phyloP scores from a whole-genome alignment of 2,329 filamentous ascomycete genomes.

The Escovopsis sp. region DNA sequence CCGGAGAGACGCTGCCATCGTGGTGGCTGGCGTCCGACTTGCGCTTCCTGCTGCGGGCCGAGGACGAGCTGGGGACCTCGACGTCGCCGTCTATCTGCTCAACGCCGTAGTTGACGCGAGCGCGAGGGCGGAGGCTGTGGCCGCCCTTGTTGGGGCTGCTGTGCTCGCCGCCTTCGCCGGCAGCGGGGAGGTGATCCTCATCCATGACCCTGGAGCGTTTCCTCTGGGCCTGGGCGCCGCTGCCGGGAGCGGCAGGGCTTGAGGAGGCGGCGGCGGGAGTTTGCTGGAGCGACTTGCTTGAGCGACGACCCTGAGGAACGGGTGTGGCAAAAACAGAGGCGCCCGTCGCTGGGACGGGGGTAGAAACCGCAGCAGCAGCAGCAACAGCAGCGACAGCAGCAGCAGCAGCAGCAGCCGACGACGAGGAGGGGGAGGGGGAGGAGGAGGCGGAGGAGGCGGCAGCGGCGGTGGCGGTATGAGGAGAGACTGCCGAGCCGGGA shows the following conservation, averaged over 20 bases:
- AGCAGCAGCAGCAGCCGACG: no score
- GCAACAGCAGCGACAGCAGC: no score
- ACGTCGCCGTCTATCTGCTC: constrained; percentile 37
- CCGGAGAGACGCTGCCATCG: constrained; percentile 12
- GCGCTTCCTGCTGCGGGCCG: constrained; percentile 23
- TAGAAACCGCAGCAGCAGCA: no score
- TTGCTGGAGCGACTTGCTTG: constrained; percentile 21
- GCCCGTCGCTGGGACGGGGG: no score
- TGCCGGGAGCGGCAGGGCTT: constrained; percentile 16
- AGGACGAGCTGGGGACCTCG: constrained; percentile 19
- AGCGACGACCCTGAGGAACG: constrained; percentile 16
- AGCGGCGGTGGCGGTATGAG: no score
- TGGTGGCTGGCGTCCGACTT: constrained; percentile 21
- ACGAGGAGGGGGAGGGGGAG: no score
- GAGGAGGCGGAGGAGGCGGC: no score
- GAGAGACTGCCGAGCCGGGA: no score
- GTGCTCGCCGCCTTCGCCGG: constrained; percentile 27
- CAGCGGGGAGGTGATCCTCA: constrained; percentile 19
- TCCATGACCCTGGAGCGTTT: constrained; percentile 32
- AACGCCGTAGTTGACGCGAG: constrained; percentile 42
- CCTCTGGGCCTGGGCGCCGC: constrained; percentile 17
- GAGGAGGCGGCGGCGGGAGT: constrained; percentile 25
- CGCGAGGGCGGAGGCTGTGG: constrained; percentile 41
- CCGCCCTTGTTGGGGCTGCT: constrained; percentile 38
- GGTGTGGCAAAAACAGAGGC: constrained; percentile 10